Base-by-base conservation (phyloP, 768 basidiomycete species). In the Boletus vinaceobasis region DNA sequence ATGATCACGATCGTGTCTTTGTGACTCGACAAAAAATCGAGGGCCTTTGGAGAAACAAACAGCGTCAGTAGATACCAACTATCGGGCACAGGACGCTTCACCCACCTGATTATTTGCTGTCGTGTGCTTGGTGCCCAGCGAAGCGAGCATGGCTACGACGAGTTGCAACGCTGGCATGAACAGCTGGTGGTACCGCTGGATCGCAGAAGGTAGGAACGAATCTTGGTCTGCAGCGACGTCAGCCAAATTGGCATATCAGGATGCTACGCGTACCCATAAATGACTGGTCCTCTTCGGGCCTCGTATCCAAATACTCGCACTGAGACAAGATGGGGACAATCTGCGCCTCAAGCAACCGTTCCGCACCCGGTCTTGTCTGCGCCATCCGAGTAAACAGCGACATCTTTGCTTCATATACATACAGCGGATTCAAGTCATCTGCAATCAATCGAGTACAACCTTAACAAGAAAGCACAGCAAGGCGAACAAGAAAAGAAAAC, bases 401-500 rank as follows among this genome's bases (percentile, higher is more conserved):
- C 83, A 96, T 87, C 72, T 96, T 96, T 14, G 94, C 84, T 67
- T 98, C 96, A 62, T 93, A 98, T 14, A 98, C 90, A 71, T 97
- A 98, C 38, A 95, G 76, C 0, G 92, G 79, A 63, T 96, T 95
- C 31, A 98, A 73, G 55, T 94, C 90, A 59, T 92, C 96, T 96
- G 60, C 1, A 43, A 40, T 1, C 43, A 43, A 43, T 1, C 48
- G 21, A 23, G 48, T 26, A 5, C 38, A 19, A 11, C 5, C 11
- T 31, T 43, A 40, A 36, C 37, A 13, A 42, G 26, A 7, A 17
- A 15, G 7, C 9, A 42, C 32, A n/a, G 27, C 32, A 32, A 21
- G 8, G 9, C 19, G 10, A 48, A 31, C 7, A 43, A 7, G 38
- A 15, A 4, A 17, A 7, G 45, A 9, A 50, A 31, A 63, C 83